phyloP scores from a whole-genome alignment of 768 basidiomycete species.

The Rhodotorula taiwanensis region DNA sequence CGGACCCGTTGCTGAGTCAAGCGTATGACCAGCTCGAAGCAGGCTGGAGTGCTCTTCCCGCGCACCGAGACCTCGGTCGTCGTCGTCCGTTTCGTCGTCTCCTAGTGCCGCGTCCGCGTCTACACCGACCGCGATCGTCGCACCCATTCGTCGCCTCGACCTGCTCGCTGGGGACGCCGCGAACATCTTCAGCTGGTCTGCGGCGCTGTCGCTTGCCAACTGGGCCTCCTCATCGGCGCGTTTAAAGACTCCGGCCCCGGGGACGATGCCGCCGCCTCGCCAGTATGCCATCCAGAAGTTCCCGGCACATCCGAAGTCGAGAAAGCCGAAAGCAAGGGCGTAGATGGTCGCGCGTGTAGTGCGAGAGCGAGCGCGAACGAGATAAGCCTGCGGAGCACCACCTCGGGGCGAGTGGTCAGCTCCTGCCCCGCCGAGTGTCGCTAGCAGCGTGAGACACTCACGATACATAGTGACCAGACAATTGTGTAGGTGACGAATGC shows the following conservation, averaged over 20 bases:
- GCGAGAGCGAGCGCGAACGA: neutral
- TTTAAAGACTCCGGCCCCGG: constrained; percentile 6
- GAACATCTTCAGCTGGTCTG: neutral
- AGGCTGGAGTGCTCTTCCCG: too few species aligned
- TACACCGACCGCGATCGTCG: neutral
- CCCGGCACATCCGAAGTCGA: constrained; percentile 6
- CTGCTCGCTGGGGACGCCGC: too few species aligned
- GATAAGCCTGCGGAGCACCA: constrained; percentile 1
- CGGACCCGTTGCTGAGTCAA: too few species aligned
- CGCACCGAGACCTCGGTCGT: too few species aligned
- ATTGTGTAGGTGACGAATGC: constrained; percentile 12
- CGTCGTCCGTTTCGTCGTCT: too few species aligned
- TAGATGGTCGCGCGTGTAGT: neutral
- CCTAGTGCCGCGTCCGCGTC: too few species aligned
- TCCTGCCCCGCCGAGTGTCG: too few species aligned
- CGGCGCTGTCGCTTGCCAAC: neutral
- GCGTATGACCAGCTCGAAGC: too few species aligned
- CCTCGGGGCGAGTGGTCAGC: neutral
- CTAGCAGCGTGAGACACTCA: neutral
- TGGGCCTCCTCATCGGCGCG: constrained; percentile 5
- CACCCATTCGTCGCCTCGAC: too few species aligned
- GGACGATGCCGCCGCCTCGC: constrained; percentile 9
- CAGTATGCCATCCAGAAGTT: constrained; percentile 12
- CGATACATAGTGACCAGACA: constrained; percentile 9
- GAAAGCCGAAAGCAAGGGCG: neutral